Base-by-base conservation (phyloP, 345 rosid species). In the Ceriops decandra region DNA sequence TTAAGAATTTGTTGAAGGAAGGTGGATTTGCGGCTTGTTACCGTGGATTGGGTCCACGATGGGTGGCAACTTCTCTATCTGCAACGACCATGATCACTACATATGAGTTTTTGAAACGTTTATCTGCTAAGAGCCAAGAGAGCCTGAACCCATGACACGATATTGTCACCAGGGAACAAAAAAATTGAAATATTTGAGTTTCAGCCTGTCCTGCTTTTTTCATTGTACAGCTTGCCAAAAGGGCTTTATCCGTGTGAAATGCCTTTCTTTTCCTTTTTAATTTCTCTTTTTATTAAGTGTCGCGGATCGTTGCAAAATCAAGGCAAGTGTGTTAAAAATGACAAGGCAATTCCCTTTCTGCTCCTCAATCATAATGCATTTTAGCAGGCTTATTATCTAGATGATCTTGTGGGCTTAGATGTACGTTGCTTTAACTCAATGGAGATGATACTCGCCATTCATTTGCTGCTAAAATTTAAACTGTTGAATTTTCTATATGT, bases 1-100 rank as follows among this genome's bases (percentile, higher is more conserved):
- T 87, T 46, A 78, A 75, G 77, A 84, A 82, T 71, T 74, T 90
- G 81, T 67, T 82, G 63, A 87, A 64, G 66, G 98, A 93, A 80
- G 93, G 97, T 35, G 98, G 97, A 31, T 72, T 89, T 26, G 70
- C 74, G 0, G 96, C 91, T 68, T 93, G 98, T 74, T 93, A 89
- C 60, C 80, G 91, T 68, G 98, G 98, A 20, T 77, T 93, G 70
- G 97, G 97, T 35, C 98, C 97, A 3, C 87, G 98, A 67, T 93
- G 97, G 98, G 92, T 90, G 26, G 90, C 97, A 19, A 90, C 85
- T 93, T 85, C 98, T 0, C 52, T 90, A 87, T 93, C 98, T 16
- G 92, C 97, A 51, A 83, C 92, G 60, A 86, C 90, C 15, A 90
- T 93, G 97, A 84, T 90, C 72, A 90, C 98, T 24, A 90, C 97